Conservation (phyloP, 2,329 filamentous ascomycete species). For the Fusarium napiforme region DNA sequence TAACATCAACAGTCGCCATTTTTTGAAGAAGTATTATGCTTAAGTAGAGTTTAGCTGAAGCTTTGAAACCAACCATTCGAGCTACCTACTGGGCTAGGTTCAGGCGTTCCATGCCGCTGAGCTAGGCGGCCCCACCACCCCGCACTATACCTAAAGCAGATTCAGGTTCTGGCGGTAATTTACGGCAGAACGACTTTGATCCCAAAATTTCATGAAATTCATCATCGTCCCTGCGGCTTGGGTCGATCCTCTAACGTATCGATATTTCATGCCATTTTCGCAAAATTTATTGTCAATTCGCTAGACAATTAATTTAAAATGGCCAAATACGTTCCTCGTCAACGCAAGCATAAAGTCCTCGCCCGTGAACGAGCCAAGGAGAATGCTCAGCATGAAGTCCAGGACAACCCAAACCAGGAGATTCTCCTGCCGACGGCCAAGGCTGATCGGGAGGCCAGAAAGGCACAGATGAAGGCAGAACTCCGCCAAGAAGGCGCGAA, state of each 20-base stretch:
- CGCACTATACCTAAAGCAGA: constrained; percentile 50
- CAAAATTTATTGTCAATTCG: constrained; percentile 15
- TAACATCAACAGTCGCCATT: constrained; percentile 57
- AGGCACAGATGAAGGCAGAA: constrained; percentile 65
- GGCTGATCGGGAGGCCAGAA: constrained; percentile 64
- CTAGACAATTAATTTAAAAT: constrained; percentile 47
- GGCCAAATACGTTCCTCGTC: constrained; percentile 70
- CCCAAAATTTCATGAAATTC: constrained; percentile 50
- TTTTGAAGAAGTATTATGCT: constrained; percentile 19
- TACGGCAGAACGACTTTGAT: constrained; percentile 49
- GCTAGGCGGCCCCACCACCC: constrained; percentile 40
- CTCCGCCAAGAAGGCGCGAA: constrained; percentile 63
- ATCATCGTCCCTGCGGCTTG: constrained; percentile 15
- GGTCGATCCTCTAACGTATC: constrained; percentile 21
- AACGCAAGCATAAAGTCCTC: constrained; percentile 75
- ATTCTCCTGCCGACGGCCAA: constrained; percentile 55
- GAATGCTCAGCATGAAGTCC: constrained; percentile 53
- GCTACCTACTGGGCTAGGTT: background rate
- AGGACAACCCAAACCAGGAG: constrained; percentile 51
- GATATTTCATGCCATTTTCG: constrained; percentile 20
- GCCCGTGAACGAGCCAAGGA: constrained; percentile 68
- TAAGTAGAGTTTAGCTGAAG: constrained; percentile 23
- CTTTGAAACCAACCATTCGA: background rate
- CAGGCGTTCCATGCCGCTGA: constrained; percentile 9
- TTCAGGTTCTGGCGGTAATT: constrained; percentile 50